Conservation (phyloP, 129 eudicot species). For the Artemisia tridentata region DNA sequence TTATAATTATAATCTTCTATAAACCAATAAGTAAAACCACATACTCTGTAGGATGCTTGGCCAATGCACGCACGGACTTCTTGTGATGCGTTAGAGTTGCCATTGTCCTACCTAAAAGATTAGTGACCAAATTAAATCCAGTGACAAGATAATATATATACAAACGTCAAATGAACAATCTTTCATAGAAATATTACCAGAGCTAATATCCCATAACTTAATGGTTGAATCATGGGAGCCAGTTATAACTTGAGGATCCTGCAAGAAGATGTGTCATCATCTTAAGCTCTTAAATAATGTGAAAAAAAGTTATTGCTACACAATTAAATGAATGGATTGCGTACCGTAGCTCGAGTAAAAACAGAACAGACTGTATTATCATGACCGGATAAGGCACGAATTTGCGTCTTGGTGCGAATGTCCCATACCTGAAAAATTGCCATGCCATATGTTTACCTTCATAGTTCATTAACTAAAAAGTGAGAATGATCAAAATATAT, state of each 20-base stretch:
- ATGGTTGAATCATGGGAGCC: slow-evolving; percentile 98
- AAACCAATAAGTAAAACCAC: slow-evolving; percentile 17
- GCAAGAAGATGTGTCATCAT: slow-evolving; percentile 18
- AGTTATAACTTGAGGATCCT: slow-evolving; percentile 99
- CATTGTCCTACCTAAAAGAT: slow-evolving; percentile 76
- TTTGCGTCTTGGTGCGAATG: slow-evolving; percentile 87
- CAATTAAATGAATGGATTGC: background rate
- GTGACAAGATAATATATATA: background rate
- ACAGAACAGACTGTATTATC: slow-evolving; percentile 95
- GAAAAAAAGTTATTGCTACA: background rate
- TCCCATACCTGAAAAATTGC: slow-evolving; percentile 79
- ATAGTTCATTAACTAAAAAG: no score
- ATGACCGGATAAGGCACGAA: slow-evolving; percentile 85
- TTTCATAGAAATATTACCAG: slow-evolving; percentile 37
- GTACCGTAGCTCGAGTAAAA: slow-evolving; percentile 85
- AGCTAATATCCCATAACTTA: slow-evolving; percentile 96
- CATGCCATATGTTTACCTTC: background rate
- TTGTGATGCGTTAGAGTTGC: slow-evolving; percentile 90
- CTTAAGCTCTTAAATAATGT: slow-evolving; percentile 1
- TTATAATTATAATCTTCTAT: no score
- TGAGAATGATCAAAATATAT: no score
- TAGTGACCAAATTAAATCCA: background rate
- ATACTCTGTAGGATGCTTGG: slow-evolving; percentile 90
- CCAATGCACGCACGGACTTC: slow-evolving; percentile 98
- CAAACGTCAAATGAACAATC: background rate